Percentiles rank a stretch among this genome's conserved stretches.
Evolutionary conservation across 345 rosid genomes (phyloP).

Genomic region (Eucalyptus fibrosa): DNA sequence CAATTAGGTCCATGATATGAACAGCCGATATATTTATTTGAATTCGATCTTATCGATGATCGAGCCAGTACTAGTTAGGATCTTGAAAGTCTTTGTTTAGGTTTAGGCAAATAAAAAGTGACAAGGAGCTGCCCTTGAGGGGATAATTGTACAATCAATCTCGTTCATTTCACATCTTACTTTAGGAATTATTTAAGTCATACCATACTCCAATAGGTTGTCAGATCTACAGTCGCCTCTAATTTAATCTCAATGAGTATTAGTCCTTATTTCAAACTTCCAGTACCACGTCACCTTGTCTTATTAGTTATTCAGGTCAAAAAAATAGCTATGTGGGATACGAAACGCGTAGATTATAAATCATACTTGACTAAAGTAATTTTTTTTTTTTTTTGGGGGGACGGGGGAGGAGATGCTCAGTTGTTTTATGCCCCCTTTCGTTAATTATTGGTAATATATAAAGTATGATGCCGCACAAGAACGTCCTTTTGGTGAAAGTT

Average conservation of each 20-base stretch:
- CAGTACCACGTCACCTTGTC: background rate
- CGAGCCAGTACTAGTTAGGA: rapidly evolving
- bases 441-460: background rate
- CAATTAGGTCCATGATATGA: background rate
- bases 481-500: background rate
- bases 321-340: background rate
- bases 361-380: background rate
- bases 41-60: no score
- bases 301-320: background rate
- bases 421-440: background rate
- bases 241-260: background rate
- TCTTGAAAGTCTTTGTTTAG: rapidly evolving
- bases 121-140: background rate
- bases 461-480: background rate
- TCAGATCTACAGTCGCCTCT: background rate
- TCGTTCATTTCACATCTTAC: background rate
- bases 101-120: background rate
- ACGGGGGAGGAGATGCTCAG: background rate
- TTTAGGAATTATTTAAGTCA: background rate
- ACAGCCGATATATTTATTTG: rapidly evolving
- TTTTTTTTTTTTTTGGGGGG: no score
- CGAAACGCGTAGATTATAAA: background rate
- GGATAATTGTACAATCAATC: background rate
- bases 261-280: rapidly evolving
- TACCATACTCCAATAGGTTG: background rate